These are phyloP conservation scores for Petasospora fabianii DNA, from an alignment of 1,139 yeast genomes.

Conservation along the genomic window DNA sequence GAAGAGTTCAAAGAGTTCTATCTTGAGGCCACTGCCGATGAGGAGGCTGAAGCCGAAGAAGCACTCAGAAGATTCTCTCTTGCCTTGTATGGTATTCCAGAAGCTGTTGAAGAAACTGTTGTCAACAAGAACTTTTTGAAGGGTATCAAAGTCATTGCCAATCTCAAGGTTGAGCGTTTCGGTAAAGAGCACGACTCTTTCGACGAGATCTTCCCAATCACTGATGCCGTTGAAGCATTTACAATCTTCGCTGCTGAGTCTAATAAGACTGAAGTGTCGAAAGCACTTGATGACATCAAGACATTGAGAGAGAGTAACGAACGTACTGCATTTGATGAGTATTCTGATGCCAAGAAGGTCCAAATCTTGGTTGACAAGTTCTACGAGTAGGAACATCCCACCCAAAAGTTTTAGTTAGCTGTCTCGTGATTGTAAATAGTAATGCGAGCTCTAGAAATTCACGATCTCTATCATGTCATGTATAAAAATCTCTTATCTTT, in stretches of 20 bases:
- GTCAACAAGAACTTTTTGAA: constrained; percentile 63
- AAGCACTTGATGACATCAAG: constrained; percentile 51
- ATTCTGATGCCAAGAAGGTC: constrained; percentile 29
- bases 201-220: constrained; percentile 27
- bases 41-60: constrained; percentile 59
- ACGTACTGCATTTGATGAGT: too few relatives aligned
- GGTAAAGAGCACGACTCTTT: constrained; percentile 26
- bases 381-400: constrained; percentile 22
- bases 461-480: background rate
- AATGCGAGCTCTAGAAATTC: background rate
- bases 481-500: too few relatives aligned
- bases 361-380: constrained; percentile 33
- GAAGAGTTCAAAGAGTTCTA: constrained; percentile 57
- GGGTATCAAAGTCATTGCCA: constrained; percentile 67
- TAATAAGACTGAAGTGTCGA: constrained; percentile 41
- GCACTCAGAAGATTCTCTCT: constrained; percentile 73
- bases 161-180: constrained; percentile 56
- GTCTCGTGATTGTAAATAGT: constrained; percentile 6
- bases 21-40: constrained; percentile 52
- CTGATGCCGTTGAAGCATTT: constrained; percentile 50
- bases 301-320: constrained; percentile 34
- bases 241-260: constrained; percentile 45
- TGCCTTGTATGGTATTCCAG: constrained; percentile 77
- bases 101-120: constrained; percentile 40
- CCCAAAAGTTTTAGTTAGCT: too few relatives aligned